Base-by-base conservation (phyloP, 345 rosid genomes). In the Punica granatum region DNA sequence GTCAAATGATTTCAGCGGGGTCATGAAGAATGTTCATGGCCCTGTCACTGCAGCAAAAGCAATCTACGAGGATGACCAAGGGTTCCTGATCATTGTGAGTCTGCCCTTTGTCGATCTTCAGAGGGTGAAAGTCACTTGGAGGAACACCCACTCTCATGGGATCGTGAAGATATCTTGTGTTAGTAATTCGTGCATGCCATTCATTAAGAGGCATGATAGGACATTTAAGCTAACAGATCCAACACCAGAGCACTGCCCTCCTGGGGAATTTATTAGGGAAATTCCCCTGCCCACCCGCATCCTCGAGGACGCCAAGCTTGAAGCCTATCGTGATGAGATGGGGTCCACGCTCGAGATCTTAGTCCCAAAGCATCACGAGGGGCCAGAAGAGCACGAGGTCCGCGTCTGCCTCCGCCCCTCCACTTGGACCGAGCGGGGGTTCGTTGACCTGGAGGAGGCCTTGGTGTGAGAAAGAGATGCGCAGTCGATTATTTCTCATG, bases 321-420 rank as follows among this genome's bases (percentile, higher is more conserved):
- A 91, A 78, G 97, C 97, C 67, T 88, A 82, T 74, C 63, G 80
- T 0, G 91, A 91, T 13, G 90, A 82, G 70, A 84, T 86, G 0
- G 97, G 96, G 31, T 85, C 92, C 2, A 73, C 78, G 74, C 87
- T 91, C 28, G 97, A 91, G 78, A 78, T 91, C 42, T 74, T 88
- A 34, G 91, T 91, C 68, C 97, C 97, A 23, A 91, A 91, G 81
- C 82, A 76, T 77, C 85, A 86, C 11, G 63, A 60, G 36, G 97
- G 97, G 70, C 96, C 90, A 41, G 97, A 88, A 82, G 97, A 91
- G 82, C 97, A 91, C 54, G 97, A 91, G 75, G 97, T 91, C 53
- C 92, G 83, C 15, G 92, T 90, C 26, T 90, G 92, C 82, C 78
- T 88, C 42, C 88, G 94, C 66, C 90, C 97, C 35, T 60, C 75